Base-by-base conservation (phyloP, 1,284 basidiomycete genomes). In the Melampsora americana region DNA sequence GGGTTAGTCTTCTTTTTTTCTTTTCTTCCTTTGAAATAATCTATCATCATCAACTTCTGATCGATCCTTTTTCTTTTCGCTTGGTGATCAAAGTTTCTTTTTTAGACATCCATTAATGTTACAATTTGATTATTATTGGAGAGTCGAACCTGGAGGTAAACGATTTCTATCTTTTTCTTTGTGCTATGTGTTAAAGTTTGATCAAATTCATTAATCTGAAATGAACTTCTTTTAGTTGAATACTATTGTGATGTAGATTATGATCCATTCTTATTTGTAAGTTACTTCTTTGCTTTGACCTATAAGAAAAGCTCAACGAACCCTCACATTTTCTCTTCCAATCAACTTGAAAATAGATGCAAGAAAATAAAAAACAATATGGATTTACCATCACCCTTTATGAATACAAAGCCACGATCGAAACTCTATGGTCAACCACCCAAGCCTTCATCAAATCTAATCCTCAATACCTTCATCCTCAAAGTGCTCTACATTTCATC, bases 321-420 rank as follows among this genome's bases (percentile, higher is more conserved):
- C n/a, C n/a, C 12, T 6, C 64, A 5, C 5, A 42, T 46, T 44
- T 46, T n/a, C 3, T 35, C 30, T 26, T 28, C 28, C 26, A 28
- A 2, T 28, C 28, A 26, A 61, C 5, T n/a, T 28, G 9, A 35
- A 26, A 20, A 11, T 14, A 66, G 65, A 82, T 82, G 81, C 65
- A 80, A 76, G 78, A 81, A 78, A 82, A 82, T 77, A 80, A 80
- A 65, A 82, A 81, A 67, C 79, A 78, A 59, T 82, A 82, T 64
- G 81, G 81, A 23, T 82, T 81, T 59, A 81, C 80, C 5, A 80
- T 82, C 35, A 78, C 81, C 11, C 65, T 82, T 68, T 80, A 82
- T 78, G 81, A 82, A 66, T 80, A 80, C 61, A 62, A 72, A 3
- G 78, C 69, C 18, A 82, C 81, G 11, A 77, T 82, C 12, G 76